These are phyloP conservation scores for Mrakia frigida DNA, from an alignment of 768 basidiomycete species.

Conservation along the genomic window DNA sequence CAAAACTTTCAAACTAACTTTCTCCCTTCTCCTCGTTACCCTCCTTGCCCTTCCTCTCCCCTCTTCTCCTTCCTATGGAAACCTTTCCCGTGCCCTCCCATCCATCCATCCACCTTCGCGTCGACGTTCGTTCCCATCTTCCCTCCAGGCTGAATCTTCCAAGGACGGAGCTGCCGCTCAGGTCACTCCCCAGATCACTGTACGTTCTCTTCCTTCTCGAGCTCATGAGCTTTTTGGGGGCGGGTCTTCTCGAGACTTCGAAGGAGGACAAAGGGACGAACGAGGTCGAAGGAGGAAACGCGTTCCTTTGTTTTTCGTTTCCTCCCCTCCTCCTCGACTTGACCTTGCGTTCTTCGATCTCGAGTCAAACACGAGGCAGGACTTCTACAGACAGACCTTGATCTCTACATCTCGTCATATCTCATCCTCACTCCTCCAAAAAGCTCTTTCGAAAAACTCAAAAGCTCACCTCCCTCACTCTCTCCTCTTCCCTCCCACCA, in stretches of 20 bases:
- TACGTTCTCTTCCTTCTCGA: neutral
- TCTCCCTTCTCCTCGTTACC: no score
- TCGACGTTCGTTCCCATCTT: neutral
- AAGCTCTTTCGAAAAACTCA: neutral
- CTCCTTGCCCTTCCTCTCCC: neutral
- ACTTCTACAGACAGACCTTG: no score
- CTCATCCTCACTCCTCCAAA: no score
- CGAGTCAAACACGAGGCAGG: no score
- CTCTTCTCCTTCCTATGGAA: neutral
- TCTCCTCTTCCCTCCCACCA: neutral
- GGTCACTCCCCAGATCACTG: neutral
- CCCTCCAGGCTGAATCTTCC: neutral
- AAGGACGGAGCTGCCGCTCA: neutral
- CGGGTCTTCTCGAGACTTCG: neutral
- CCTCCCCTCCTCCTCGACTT: no score
- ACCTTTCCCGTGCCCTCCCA: neutral
- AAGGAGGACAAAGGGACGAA: neutral
- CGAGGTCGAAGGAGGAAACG: no score
- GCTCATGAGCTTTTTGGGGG: neutral
- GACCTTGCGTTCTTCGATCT: no score
- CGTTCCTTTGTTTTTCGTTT: no score
- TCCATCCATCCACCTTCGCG: conserved; percentile 1
- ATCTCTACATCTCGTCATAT: no score
- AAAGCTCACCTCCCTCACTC: neutral
- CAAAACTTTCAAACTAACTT: no score